Evolutionary conservation across 1,139 yeast species (phyloP).

Genomic region (Diutina ranongensis): DNA sequence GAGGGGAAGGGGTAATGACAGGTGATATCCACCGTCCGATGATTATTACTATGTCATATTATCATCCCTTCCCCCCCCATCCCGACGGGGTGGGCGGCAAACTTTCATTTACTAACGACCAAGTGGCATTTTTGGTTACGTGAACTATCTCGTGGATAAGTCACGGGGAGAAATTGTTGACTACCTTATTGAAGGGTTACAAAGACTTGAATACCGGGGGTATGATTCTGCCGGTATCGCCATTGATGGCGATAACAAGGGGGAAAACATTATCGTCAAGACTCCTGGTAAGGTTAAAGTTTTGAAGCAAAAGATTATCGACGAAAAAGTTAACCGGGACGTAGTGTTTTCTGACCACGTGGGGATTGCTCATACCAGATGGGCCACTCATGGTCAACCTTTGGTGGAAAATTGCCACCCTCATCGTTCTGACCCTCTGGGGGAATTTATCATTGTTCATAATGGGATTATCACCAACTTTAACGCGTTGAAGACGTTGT

Average conservation of each 20-base stretch:
- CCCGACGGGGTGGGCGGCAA: too few relatives aligned
- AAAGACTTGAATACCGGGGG: constrained; percentile 93
- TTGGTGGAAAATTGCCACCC: constrained; percentile 86
- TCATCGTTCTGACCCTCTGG: constrained; percentile 72
- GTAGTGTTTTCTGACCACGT: constrained; percentile 74
- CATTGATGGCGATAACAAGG: constrained; percentile 72
- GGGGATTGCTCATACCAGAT: constrained; percentile 98
- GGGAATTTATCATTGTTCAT: constrained; percentile 89
- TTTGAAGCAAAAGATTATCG: constrained; percentile 58
- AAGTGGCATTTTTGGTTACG: constrained; percentile 96
- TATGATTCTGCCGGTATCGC: constrained; percentile 97
- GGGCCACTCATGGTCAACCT: constrained; percentile 99
- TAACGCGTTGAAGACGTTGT: constrained; percentile 76
- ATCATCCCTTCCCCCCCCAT: neutral
- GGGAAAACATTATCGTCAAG: constrained; percentile 57
- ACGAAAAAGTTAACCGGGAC: constrained; percentile 39
- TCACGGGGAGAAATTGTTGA: constrained; percentile 87
- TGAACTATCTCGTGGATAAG: constrained; percentile 87
- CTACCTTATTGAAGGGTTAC: constrained; percentile 82
- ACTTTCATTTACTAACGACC: neutral
- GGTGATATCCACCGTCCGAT: too few relatives aligned
- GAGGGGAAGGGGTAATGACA: too few relatives aligned
- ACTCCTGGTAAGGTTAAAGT: constrained; percentile 88
- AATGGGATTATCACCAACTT: constrained; percentile 97
- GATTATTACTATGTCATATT: too few relatives aligned